These are phyloP conservation scores for Flueggea neowawraea DNA, from an alignment of 441 rosid genomes.

Conservation along the genomic window DNA sequence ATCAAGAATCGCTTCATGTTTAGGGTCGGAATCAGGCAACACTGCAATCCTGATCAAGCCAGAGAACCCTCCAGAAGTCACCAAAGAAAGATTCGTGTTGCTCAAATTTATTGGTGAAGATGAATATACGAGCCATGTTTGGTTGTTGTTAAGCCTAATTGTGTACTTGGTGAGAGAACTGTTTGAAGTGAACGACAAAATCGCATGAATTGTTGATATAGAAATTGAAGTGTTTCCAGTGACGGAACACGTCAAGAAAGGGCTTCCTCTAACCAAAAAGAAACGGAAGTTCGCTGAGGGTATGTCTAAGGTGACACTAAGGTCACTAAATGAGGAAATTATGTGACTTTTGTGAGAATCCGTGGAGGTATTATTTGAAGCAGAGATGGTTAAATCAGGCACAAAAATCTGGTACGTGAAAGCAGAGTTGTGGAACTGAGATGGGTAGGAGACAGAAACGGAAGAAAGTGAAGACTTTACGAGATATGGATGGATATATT, in stretches of 20 bases:
- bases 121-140: slow-evolving; percentile 81
- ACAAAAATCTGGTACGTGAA: slow-evolving; percentile 62
- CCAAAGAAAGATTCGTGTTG: slow-evolving; percentile 34
- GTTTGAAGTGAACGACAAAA: slow-evolving; percentile 48
- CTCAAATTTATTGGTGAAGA: slow-evolving; percentile 60
- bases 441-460: slow-evolving; percentile 69
- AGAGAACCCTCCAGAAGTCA: slow-evolving; percentile 48
- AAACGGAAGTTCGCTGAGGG: slow-evolving; percentile 66
- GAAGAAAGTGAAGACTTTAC: slow-evolving; percentile 60
- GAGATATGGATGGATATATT: slow-evolving; percentile 91
- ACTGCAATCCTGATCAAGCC: slow-evolving; percentile 66
- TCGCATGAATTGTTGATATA: slow-evolving; percentile 76
- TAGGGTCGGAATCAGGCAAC: slow-evolving; percentile 43
- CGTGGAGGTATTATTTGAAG: slow-evolving; percentile 29
- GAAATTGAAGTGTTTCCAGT: slow-evolving; percentile 37
- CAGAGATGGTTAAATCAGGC: slow-evolving; percentile 70
- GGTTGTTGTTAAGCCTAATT: slow-evolving; percentile 68
- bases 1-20: slow-evolving; percentile 57
- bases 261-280: slow-evolving; percentile 85
- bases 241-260: slow-evolving; percentile 74
- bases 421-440: slow-evolving; percentile 54
- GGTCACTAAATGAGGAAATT: slow-evolving; percentile 71
- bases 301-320: slow-evolving; percentile 72
- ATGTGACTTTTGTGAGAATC: slow-evolving; percentile 36
- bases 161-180: slow-evolving; percentile 58